phyloP scores from a whole-genome alignment of 768 basidiomycete species.

The Termitomyces sp. region DNA sequence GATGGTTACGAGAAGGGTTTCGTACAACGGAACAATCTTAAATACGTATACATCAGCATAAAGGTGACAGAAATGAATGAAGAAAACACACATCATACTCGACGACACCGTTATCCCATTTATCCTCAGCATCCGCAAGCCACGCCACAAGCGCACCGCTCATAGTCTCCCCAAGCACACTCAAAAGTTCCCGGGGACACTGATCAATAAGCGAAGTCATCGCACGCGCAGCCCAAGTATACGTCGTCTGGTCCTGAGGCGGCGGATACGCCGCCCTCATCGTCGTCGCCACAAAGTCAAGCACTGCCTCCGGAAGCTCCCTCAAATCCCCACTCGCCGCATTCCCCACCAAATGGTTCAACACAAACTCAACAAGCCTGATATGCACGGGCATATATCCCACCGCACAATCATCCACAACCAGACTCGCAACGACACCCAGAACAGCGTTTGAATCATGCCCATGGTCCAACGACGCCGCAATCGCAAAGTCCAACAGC shows the following conservation, averaged over 20 bases:
- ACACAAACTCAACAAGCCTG: conserved; percentile 60
- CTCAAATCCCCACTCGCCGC: conserved; percentile 33
- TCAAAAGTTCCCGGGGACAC: conserved; percentile 35
- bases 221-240: conserved; percentile 60
- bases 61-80: conserved; percentile 3
- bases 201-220: conserved; percentile 50
- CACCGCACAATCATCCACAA: conserved; percentile 20
- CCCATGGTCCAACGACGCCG: conserved; percentile 59
- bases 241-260: conserved; percentile 45
- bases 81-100: conserved; percentile 47
- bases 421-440: conserved; percentile 47
- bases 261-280: conserved; percentile 67
- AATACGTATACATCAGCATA: conserved; percentile 1
- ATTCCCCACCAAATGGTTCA: conserved; percentile 47
- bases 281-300: conserved; percentile 59
- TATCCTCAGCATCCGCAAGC: conserved; percentile 56
- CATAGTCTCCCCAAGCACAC: conserved; percentile 29
- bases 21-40: conserved; percentile 62
- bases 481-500: conserved; percentile 46
- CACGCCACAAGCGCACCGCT: conserved; percentile 50
- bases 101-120: conserved; percentile 53
- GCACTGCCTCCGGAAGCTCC: conserved; percentile 47
- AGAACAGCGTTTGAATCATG: conserved; percentile 49
- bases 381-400: conserved; percentile 9
- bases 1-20: conserved; percentile 50